Evolutionary conservation across 805 yeast species (phyloP).

Genomic region (Pichia cephalocereana): DNA sequence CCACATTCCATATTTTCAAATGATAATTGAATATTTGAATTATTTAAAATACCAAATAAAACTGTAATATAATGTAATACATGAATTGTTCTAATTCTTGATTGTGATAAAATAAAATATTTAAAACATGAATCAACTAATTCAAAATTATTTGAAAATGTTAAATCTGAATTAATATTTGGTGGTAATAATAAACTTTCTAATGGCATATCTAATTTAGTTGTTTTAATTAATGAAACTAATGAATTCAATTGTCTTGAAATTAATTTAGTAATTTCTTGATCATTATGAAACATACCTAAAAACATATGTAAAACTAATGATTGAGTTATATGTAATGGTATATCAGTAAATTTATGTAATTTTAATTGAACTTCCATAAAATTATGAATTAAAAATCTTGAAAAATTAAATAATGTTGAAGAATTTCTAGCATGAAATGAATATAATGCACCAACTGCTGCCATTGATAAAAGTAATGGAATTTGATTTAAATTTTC

Average conservation of each 20-base stretch:
- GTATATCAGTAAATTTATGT: slow-evolving; percentile 45
- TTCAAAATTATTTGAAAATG: slow-evolving; percentile 8
- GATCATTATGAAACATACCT: slow-evolving; percentile 47
- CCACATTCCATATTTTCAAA: slow-evolving; percentile 50
- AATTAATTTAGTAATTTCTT: slow-evolving; percentile 39
- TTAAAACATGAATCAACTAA: slow-evolving; percentile 35
- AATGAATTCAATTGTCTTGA: slow-evolving; percentile 45
- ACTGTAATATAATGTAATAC: slow-evolving; percentile 42
- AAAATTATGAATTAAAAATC: slow-evolving; percentile 55
- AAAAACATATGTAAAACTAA: slow-evolving; percentile 46
- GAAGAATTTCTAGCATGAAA: slow-evolving; percentile 73
- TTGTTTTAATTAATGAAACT: slow-evolving; percentile 44
- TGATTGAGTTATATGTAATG: slow-evolving; percentile 48
- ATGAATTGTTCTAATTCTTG: slow-evolving; percentile 45
- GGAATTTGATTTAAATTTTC: slow-evolving; percentile 50
- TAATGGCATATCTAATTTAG: slow-evolving; percentile 41
- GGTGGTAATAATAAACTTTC: slow-evolving; percentile 40
- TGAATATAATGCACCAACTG: slow-evolving; percentile 82
- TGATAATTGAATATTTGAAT: slow-evolving; percentile 31
- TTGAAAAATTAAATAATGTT: slow-evolving; percentile 56
- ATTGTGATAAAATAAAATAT: slow-evolving; percentile 45
- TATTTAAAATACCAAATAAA: slow-evolving; percentile 37
- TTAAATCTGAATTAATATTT: slow-evolving; percentile 18
- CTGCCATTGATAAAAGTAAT: slow-evolving; percentile 67
- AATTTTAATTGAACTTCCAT: slow-evolving; percentile 42